Conservation (phyloP, 306 rosid species). For the Citrullus colocynthis region DNA sequence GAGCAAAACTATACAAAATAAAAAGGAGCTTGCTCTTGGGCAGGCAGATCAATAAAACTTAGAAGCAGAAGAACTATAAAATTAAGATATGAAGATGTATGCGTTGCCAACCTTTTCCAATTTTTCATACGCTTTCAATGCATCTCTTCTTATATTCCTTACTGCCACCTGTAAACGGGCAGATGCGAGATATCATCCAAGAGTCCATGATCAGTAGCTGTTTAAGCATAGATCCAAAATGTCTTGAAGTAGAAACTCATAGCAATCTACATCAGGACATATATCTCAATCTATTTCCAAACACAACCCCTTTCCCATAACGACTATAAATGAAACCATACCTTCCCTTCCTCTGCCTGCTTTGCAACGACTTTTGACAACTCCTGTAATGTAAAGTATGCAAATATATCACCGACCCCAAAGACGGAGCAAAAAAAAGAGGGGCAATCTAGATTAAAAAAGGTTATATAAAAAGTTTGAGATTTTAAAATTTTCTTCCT, state of each 20-base stretch:
- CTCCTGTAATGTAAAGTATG: conserved; percentile 37
- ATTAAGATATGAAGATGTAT: conserved; percentile 16
- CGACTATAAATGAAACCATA: conserved; percentile 11
- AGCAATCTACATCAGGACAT: conserved; percentile 6
- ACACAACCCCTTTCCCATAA: not conserved
- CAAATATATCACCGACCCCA: not conserved
- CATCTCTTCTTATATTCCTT: conserved; percentile 96
- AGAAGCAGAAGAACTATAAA: conserved; percentile 7
- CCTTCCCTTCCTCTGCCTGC: conserved; percentile 97
- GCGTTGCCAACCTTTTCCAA: conserved; percentile 78
- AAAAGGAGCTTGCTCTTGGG: not conserved
- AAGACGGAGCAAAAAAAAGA: not conserved
- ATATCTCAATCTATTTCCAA: conserved; percentile 9
- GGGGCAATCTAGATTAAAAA: not conserved
- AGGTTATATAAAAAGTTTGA: not conserved
- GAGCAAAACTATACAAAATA: not conserved
- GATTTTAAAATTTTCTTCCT: not conserved
- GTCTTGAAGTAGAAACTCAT: not conserved
- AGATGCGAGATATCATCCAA: conserved; percentile 11
- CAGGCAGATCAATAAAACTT: not conserved
- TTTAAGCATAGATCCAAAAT: not conserved
- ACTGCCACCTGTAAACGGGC: conserved; percentile 55
- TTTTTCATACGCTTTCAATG: conserved; percentile 78
- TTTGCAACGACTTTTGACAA: conserved; percentile 71
- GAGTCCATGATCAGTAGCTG: conserved; percentile 8